Evolutionary conservation across 495 filamentous ascomycete genomes (phyloP).

Genomic region (Aspergillus egyptiacus): DNA sequence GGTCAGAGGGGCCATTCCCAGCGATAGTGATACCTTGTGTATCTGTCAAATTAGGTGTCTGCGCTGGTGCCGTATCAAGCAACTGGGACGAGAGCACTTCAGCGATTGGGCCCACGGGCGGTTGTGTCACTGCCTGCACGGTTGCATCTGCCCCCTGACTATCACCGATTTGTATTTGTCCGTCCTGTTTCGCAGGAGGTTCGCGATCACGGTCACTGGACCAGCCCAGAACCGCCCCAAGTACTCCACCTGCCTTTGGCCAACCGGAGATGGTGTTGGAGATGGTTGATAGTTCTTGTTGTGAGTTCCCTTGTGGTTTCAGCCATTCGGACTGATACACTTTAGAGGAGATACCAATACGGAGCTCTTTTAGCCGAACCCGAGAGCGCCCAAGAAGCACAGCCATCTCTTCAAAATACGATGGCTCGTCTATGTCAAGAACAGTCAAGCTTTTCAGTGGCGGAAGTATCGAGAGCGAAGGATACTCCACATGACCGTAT

Average conservation of each 20-base stretch:
- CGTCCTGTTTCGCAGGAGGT: neutral
- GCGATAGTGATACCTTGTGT: neutral
- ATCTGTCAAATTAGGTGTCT: neutral
- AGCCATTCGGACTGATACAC: slow-evolving; percentile 53
- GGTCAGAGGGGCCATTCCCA: neutral
- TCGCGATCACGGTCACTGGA: neutral
- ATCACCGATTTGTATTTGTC: neutral
- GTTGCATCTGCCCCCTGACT: neutral
- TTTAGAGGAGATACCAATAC: slow-evolving; percentile 68
- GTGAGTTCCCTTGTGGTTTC: slow-evolving; percentile 40
- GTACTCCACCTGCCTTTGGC: slow-evolving; percentile 58
- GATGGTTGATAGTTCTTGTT: slow-evolving; percentile 13
- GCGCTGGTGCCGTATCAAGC: too few species aligned
- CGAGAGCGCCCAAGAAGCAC: slow-evolving; percentile 71
- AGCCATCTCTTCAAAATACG: slow-evolving; percentile 86
- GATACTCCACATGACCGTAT: slow-evolving; percentile 64
- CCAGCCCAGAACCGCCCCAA: slow-evolving; percentile 16
- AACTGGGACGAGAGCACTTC: neutral
- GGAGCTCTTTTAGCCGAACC: slow-evolving; percentile 62
- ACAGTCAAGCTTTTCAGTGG: slow-evolving; percentile 76
- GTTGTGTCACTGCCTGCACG: neutral
- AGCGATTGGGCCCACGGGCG: neutral
- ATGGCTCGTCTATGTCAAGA: slow-evolving; percentile 81
- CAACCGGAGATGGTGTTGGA: slow-evolving; percentile 23
- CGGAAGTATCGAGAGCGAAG: slow-evolving; percentile 79